Evolutionary conservation across 176 grass and related monocot species (phyloP).

Genomic region (Canna indica): DNA sequence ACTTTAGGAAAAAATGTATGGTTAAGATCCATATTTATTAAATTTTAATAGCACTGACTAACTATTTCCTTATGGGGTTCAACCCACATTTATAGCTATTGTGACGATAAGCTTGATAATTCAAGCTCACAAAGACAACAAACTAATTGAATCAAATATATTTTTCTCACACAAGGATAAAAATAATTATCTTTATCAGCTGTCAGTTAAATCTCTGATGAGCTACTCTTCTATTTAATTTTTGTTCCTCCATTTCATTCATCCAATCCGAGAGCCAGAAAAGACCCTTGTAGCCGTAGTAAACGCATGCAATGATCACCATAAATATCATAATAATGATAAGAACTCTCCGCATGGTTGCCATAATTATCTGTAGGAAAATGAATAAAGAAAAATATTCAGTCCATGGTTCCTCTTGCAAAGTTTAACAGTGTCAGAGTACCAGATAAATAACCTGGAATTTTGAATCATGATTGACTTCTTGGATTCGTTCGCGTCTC

Average conservation of each 20-base stretch:
- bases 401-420: background rate
- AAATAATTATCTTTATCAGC: background rate
- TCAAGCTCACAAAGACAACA: too few species aligned
- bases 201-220: constrained; percentile 10
- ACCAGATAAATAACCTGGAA: constrained; percentile 42
- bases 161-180: background rate
- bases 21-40: too few species aligned
- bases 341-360: constrained; percentile 18
- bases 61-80: too few species aligned
- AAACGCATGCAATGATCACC: constrained; percentile 15
- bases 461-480: constrained; percentile 36
- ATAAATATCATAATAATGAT: constrained; percentile 34
- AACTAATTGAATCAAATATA: too few species aligned
- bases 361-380: constrained; percentile 44
- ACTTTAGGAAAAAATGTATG: too few species aligned
- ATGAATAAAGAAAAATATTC: background rate
- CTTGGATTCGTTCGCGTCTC: constrained; percentile 51
- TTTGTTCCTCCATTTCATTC: constrained; percentile 68
- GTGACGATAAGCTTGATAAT: too few species aligned
- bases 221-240: constrained; percentile 24
- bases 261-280: constrained; percentile 83
- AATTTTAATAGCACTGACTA: too few species aligned
- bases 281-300: constrained; percentile 40
- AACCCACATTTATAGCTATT: too few species aligned
- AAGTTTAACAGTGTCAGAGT: background rate